phyloP scores from a whole-genome alignment of 805 yeast species.

The Candida glaebosa region DNA sequence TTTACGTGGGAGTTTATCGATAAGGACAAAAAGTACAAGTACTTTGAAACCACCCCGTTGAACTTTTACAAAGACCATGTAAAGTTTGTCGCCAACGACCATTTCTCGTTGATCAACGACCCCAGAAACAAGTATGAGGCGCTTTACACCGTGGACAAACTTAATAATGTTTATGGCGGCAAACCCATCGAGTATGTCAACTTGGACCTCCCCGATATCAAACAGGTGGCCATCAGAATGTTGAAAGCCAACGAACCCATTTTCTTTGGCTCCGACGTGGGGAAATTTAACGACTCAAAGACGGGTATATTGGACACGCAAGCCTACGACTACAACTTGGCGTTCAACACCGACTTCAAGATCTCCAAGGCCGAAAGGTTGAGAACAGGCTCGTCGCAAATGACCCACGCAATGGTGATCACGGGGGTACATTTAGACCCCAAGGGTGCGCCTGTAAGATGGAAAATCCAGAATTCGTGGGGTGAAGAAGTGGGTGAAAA shows the following conservation, averaged over 20 bases:
- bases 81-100: constrained; percentile 46
- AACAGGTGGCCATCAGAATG: constrained; percentile 61
- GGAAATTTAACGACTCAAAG: constrained; percentile 60
- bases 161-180: constrained; percentile 73
- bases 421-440: constrained; percentile 77
- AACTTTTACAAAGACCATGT: constrained; percentile 59
- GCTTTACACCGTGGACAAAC: constrained; percentile 65
- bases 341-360: constrained; percentile 50
- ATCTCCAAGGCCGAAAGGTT: constrained; percentile 66
- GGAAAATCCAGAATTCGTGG: constrained; percentile 46
- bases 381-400: constrained; percentile 63
- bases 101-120: constrained; percentile 73
- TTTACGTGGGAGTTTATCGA: constrained; percentile 75
- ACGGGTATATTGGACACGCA: constrained; percentile 72
- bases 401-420: constrained; percentile 91
- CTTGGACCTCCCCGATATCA: constrained; percentile 54
- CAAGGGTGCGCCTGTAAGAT: constrained; percentile 34
- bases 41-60: constrained; percentile 58
- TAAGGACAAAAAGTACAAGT: constrained; percentile 59
- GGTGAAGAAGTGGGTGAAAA: constrained; percentile 38
- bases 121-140: constrained; percentile 71
- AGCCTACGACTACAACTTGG: constrained; percentile 62
- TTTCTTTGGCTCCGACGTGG: constrained; percentile 89
- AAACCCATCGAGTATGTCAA: constrained; percentile 70
- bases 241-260: constrained; percentile 73